phyloP scores from a whole-genome alignment of 1,139 yeast species.

The Taphrina communis region DNA sequence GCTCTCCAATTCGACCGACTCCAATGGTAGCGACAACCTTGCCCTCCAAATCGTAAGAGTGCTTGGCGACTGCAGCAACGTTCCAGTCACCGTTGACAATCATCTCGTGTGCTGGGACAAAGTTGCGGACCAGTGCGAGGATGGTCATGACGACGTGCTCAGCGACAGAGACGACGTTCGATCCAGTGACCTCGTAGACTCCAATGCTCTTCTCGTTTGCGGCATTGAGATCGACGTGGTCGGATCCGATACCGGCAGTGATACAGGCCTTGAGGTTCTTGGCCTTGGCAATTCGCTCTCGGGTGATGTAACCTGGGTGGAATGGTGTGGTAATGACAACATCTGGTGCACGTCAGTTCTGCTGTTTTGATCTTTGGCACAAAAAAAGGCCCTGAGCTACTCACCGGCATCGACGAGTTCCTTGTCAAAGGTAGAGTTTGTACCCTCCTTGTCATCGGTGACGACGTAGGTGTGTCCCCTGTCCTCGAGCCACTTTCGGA shows the following conservation, averaged over 20 bases:
- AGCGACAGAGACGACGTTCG: conserved; percentile 79
- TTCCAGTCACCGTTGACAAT: conserved; percentile 70
- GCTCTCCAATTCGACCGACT: conserved; percentile 80
- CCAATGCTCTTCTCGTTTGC: conserved; percentile 69
- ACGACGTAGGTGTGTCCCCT: conserved; percentile 72
- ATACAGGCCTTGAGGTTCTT: conserved; percentile 73
- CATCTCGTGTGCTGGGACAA: conserved; percentile 78
- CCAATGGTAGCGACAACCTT: conserved; percentile 81
- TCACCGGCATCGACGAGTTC: conserved; percentile 64
- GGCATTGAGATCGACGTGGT: conserved; percentile 75
- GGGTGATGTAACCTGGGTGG: conserved; percentile 78
- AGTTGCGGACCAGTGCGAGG: conserved; percentile 70
- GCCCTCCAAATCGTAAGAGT: conserved; percentile 75
- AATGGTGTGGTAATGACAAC: conserved; percentile 81
- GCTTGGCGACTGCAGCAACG: conserved; percentile 77
- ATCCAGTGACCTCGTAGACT: conserved; percentile 81
- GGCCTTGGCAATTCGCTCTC: conserved; percentile 70
- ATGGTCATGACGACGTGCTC: conserved; percentile 82
- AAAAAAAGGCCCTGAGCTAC: not conserved
- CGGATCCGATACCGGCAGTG: conserved; percentile 87
- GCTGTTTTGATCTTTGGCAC: not conserved
- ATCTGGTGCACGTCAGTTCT: conserved; percentile 51
- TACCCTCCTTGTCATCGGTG: conserved; percentile 75
- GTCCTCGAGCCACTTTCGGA: conserved; percentile 66
- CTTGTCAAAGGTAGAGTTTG: conserved; percentile 63